Evolutionary conservation across 495 filamentous ascomycete genomes (phyloP).

Genomic region (Viridothelium virens): DNA sequence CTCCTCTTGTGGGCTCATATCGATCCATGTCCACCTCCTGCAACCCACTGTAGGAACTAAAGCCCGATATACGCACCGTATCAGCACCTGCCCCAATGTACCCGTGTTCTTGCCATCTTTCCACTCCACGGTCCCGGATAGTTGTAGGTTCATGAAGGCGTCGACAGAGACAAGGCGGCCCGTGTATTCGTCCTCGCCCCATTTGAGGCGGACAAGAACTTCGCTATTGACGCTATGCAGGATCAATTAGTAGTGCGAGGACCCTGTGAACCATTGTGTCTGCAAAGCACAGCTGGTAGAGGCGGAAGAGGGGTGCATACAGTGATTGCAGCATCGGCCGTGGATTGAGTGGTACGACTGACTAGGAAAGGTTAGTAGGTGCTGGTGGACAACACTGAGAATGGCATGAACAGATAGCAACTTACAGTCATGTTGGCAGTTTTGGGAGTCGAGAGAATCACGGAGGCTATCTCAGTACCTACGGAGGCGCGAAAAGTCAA

Average conservation of each 20-base stretch:
- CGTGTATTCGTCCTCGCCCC: constrained; percentile 95
- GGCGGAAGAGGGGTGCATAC: constrained; percentile 46
- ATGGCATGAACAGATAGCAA: background rate
- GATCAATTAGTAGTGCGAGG: no score
- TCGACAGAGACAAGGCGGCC: constrained; percentile 86
- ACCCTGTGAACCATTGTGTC: no score
- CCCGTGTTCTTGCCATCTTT: constrained; percentile 82
- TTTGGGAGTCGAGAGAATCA: background rate
- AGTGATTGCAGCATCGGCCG: constrained; percentile 80
- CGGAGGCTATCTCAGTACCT: background rate
- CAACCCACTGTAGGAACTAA: no score
- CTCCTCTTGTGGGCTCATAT: no score
- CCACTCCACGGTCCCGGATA: constrained; percentile 81
- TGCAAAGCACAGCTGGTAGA: background rate
- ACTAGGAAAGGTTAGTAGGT: background rate
- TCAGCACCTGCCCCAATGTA: constrained; percentile 79
- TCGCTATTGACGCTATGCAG: constrained; percentile 69
- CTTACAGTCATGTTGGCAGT: background rate
- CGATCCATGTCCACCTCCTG: no score
- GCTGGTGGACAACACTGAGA: background rate
- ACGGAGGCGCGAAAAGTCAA: background rate
- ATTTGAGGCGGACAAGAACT: constrained; percentile 88
- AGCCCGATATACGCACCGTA: constrained; percentile 51
- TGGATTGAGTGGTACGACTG: constrained; percentile 80
- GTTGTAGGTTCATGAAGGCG: constrained; percentile 97